Evolutionary conservation across 371 early-diverging fungal species (phyloP).

Genomic region (Lichtheimia corymbifera): DNA sequence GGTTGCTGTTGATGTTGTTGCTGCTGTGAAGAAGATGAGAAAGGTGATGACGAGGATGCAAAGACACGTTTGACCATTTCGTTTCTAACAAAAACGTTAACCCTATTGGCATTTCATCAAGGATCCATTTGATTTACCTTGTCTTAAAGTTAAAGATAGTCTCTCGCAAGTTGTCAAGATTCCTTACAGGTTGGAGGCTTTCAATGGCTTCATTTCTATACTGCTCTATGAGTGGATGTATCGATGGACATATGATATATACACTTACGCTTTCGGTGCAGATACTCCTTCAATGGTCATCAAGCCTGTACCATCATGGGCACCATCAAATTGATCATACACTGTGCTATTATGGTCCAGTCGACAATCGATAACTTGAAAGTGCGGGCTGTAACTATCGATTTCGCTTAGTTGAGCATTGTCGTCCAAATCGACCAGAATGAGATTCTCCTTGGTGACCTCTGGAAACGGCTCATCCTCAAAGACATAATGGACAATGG

Average conservation of each 20-base stretch:
- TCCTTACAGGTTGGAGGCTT: slow-evolving; percentile 29
- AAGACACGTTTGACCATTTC: slow-evolving; percentile 20
- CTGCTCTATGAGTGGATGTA: neutral
- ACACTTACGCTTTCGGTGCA: slow-evolving; percentile 31
- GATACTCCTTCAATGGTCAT: slow-evolving; percentile 47
- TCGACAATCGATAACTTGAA: slow-evolving; percentile 53
- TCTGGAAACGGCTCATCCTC: slow-evolving; percentile 53
- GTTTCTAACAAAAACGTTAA: slow-evolving; percentile 5
- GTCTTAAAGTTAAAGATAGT: slow-evolving; percentile 30
- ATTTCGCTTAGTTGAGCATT: slow-evolving; percentile 30
- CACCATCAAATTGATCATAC: slow-evolving; percentile 38
- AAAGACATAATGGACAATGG: slow-evolving; percentile 57
- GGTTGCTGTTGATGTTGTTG: too few relatives aligned
- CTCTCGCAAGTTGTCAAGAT: slow-evolving; percentile 34
- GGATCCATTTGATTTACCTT: slow-evolving; percentile 16
- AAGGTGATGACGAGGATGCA: slow-evolving; percentile 4
- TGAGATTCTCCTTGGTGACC: slow-evolving; percentile 50
- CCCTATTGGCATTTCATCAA: neutral
- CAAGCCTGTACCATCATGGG: slow-evolving; percentile 18
- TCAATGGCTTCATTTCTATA: slow-evolving; percentile 36
- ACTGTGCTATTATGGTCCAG: slow-evolving; percentile 38
- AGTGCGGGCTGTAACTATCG: slow-evolving; percentile 51
- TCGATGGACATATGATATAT: neutral
- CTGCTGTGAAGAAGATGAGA: neutral
- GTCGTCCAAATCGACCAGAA: slow-evolving; percentile 49